Evolutionary conservation across 2,329 filamentous ascomycete genomes (phyloP).

Genomic region (Salinomyces thailandicus): DNA sequence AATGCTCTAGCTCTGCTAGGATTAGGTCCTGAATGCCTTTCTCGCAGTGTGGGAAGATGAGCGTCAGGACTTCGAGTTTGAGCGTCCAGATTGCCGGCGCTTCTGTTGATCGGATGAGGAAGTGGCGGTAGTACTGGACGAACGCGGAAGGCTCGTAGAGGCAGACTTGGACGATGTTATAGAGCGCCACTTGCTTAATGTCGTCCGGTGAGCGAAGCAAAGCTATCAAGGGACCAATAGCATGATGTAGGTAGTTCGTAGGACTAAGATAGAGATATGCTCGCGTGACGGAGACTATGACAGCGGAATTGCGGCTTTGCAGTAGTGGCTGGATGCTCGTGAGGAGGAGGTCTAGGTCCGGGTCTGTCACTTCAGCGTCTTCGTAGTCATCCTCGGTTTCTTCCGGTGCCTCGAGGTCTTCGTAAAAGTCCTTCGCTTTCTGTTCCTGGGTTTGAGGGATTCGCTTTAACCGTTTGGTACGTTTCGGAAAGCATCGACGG

Average conservation of each 20-base stretch:
- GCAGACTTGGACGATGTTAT: slow-evolving; percentile 92
- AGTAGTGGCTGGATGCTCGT: slow-evolving; percentile 73
- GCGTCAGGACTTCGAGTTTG: slow-evolving; percentile 81
- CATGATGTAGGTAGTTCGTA: slow-evolving; percentile 58
- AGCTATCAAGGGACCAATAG: slow-evolving; percentile 76
- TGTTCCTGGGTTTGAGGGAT: slow-evolving; percentile 30
- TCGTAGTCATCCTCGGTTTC: slow-evolving; percentile 40
- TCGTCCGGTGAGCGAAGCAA: slow-evolving; percentile 76
- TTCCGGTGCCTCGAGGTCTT: slow-evolving; percentile 45
- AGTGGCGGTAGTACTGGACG: slow-evolving; percentile 78
- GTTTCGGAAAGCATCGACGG: slow-evolving; percentile 73
- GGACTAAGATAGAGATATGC: slow-evolving; percentile 81
- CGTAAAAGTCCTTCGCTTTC: slow-evolving; percentile 60
- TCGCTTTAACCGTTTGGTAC: slow-evolving; percentile 49
- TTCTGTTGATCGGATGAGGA: slow-evolving; percentile 73
- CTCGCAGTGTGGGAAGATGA: slow-evolving; percentile 78
- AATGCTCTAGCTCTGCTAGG: slow-evolving; percentile 87
- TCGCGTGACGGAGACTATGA: slow-evolving; percentile 76
- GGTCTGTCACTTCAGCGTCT: slow-evolving; percentile 55
- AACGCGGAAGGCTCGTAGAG: slow-evolving; percentile 68
- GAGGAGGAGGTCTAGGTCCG: slow-evolving; percentile 72
- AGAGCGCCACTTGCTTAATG: slow-evolving; percentile 79
- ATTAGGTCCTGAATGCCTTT: slow-evolving; percentile 72
- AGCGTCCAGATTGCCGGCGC: slow-evolving; percentile 74
- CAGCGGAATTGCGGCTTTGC: slow-evolving; percentile 84